Evolutionary conservation across 2,329 filamentous ascomycete genomes (phyloP).

Genomic region (Aureobasidium vineae): DNA sequence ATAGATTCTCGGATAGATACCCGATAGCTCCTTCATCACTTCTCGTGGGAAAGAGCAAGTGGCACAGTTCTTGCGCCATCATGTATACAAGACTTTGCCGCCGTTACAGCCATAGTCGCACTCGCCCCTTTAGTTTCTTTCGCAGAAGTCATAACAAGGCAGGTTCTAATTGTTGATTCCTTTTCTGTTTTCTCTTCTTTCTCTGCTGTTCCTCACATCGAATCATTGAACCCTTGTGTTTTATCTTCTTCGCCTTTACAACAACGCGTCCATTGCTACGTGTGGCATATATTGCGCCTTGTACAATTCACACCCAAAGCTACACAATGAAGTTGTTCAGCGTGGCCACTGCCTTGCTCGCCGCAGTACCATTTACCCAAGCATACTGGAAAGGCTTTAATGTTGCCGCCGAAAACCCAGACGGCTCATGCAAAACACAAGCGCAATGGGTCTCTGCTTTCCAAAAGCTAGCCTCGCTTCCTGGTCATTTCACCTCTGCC

Average conservation of each 20-base stretch:
- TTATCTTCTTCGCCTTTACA: conserved; percentile 1
- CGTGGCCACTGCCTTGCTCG: conserved; percentile 37
- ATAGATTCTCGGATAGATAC: neutral
- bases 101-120: conserved; percentile 23
- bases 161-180: neutral
- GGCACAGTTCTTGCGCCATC: neutral
- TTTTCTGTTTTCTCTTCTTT: neutral
- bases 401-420: conserved; percentile 42
- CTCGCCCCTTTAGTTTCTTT: neutral
- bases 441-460: conserved; percentile 42
- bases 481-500: conserved; percentile 58
- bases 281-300: neutral
- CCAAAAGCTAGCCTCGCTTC: conserved; percentile 42
- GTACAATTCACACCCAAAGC: neutral
- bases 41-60: neutral
- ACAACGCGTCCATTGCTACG: conserved; percentile 8
- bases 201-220: neutral
- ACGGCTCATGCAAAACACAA: conserved; percentile 43
- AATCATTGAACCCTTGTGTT: neutral
- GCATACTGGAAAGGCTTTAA: conserved; percentile 49
- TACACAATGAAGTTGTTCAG: conserved; percentile 30
- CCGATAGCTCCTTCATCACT: neutral
- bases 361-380: conserved; percentile 35
- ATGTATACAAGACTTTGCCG: neutral
- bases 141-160: neutral